These are phyloP conservation scores for Auriscalpium orientale DNA, from an alignment of 768 basidiomycete genomes.

Conservation along the genomic window DNA sequence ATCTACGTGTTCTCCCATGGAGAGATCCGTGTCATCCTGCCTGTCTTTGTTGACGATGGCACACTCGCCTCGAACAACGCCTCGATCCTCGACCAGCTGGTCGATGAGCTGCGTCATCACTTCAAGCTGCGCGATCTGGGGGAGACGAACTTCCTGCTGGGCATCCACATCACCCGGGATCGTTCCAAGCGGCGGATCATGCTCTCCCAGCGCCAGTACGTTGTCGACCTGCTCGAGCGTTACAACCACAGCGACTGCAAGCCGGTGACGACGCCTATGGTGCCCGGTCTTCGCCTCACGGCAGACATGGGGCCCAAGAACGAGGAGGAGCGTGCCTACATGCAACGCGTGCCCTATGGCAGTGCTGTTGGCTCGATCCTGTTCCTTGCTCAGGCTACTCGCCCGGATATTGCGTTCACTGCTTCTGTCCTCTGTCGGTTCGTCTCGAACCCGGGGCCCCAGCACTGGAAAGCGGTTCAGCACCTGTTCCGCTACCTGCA, in stretches of 20 bases:
- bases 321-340: background rate
- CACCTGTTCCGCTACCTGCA: constrained; percentile 26
- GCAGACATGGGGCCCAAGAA: background rate
- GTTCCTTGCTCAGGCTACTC: constrained; percentile 15
- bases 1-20: too few species aligned
- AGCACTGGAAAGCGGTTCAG: constrained; percentile 27
- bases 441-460: constrained; percentile 20
- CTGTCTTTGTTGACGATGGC: too few species aligned
- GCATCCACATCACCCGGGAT: background rate
- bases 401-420: constrained; percentile 28
- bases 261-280: constrained; percentile 1
- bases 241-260: background rate
- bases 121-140: constrained; percentile 3
- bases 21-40: too few species aligned
- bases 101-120: background rate
- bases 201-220: background rate
- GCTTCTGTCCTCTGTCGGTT: constrained; percentile 25
- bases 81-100: too few species aligned
- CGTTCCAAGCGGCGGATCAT: background rate
- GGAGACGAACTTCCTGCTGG: background rate
- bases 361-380: background rate
- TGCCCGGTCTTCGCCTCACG: constrained; percentile 1
- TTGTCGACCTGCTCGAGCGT: background rate
- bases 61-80: too few species aligned
- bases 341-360: constrained; percentile 1